Evolutionary conservation across 257 asterid species (phyloP).

Genomic region (Solanum microdontum): DNA sequence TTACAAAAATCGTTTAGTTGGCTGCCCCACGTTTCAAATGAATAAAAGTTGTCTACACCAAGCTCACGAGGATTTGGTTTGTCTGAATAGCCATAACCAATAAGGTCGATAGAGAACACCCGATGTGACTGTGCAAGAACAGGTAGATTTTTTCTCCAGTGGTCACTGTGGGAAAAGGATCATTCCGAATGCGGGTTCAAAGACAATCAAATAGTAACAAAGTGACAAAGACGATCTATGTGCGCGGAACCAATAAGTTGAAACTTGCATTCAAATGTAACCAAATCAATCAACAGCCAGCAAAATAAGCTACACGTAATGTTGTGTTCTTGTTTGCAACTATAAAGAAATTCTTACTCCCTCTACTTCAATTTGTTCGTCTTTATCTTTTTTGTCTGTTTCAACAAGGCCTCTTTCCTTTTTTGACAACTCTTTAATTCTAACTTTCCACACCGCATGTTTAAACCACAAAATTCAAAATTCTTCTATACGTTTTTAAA

Average conservation of each 20-base stretch:
- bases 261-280: background rate
- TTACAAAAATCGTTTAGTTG: conserved; percentile 84
- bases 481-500: background rate
- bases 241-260: background rate
- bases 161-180: conserved; percentile 51
- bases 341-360: background rate
- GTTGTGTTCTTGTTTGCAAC: background rate
- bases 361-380: background rate
- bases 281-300: background rate
- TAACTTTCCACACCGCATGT: background rate
- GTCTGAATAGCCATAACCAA: conserved; percentile 96
- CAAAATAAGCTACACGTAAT: background rate
- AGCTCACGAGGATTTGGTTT: conserved; percentile 74
- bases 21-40: conserved; percentile 92
- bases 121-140: conserved; percentile 74
- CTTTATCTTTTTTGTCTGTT: background rate
- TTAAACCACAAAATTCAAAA: background rate
- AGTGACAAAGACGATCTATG: background rate
- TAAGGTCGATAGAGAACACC: conserved; percentile 87
- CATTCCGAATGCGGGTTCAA: background rate
- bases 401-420: too few relatives aligned
- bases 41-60: conserved; percentile 43
- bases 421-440: too few relatives aligned
- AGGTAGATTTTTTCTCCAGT: conserved; percentile 88
- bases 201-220: background rate